A percentile compares a stretch with the other conserved stretches of the same genome.
These are phyloP conservation scores for Aureobasidium sp. DNA, from an alignment of 2,329 filamentous ascomycete species.

Conservation along the genomic window DNA sequence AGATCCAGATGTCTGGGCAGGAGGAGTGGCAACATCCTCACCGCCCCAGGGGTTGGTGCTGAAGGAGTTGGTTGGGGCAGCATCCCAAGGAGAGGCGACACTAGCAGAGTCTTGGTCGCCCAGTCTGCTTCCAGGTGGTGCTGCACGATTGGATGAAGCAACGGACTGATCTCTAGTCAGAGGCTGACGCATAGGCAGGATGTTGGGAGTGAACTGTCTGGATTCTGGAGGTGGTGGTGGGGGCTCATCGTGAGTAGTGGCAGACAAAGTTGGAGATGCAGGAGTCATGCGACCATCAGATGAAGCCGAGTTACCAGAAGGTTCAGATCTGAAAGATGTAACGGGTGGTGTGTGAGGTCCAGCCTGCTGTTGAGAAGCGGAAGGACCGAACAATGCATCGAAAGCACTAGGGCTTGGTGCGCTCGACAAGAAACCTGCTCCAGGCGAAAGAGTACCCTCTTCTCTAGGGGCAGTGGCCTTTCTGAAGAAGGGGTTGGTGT, in stretches of 20 bases:
- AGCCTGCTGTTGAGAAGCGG: constrained; percentile 32
- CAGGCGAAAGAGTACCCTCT: constrained; percentile 10
- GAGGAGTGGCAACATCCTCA: constrained; percentile 6
- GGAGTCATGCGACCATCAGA: constrained; percentile 46
- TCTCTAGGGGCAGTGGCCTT: constrained; percentile 33
- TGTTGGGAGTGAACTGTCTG: constrained; percentile 68
- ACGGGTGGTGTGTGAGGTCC: constrained; percentile 39
- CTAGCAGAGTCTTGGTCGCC: constrained; percentile 13
- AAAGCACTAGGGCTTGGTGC: constrained; percentile 30
- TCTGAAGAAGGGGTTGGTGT: constrained; percentile 93
- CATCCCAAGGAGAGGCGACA: constrained; percentile 11
- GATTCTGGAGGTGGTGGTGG: constrained; percentile 64
- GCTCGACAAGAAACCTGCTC: constrained; percentile 12
- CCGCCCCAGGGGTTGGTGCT: background rate
- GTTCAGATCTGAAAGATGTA: constrained; percentile 51
- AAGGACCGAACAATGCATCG: constrained; percentile 31
- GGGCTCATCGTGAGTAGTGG: constrained; percentile 46
- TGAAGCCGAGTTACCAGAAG: constrained; percentile 33
- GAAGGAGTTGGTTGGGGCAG: background rate
- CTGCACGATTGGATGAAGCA: constrained; percentile 52
- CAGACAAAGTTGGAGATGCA: constrained; percentile 53
- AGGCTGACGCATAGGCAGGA: constrained; percentile 59
- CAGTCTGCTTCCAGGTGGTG: constrained; percentile 27
- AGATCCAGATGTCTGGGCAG: constrained; percentile 64
- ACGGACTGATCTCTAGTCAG: constrained; percentile 54